Evolutionary conservation across 1,284 basidiomycete genomes (phyloP).

Genomic region (Marasmius oreades): DNA sequence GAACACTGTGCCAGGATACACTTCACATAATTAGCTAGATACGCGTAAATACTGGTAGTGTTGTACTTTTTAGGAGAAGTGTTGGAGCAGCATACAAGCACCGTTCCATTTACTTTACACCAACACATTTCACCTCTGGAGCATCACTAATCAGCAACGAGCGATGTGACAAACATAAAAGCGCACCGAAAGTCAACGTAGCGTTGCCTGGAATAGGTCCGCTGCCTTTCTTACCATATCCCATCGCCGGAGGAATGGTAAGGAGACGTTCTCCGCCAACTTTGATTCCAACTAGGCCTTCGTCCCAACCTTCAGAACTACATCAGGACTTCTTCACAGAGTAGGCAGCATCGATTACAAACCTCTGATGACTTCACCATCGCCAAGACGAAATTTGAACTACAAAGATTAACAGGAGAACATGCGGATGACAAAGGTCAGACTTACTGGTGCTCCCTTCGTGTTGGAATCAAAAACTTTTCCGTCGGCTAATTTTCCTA

Average conservation of each 20-base stretch:
- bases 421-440: slow-evolving; percentile 1
- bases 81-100: background rate
- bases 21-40: background rate
- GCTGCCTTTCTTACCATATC: slow-evolving; percentile 59
- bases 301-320: slow-evolving; percentile 72
- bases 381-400: slow-evolving; percentile 86
- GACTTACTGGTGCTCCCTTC: slow-evolving; percentile 78
- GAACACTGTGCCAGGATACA: too few relatives aligned
- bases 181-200: slow-evolving; percentile 71
- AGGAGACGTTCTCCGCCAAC: slow-evolving; percentile 87
- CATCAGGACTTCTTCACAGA: slow-evolving; percentile 1
- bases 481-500: slow-evolving; percentile 85
- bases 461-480: slow-evolving; percentile 89
- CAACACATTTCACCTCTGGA: slow-evolving; percentile 71
- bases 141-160: slow-evolving; percentile 15
- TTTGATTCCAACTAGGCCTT: slow-evolving; percentile 90
- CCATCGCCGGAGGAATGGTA: slow-evolving; percentile 70
- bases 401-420: slow-evolving; percentile 23
- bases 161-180: slow-evolving; percentile 11
- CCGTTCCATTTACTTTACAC: slow-evolving; percentile 50
- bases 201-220: slow-evolving; percentile 63
- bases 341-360: slow-evolving; percentile 11
- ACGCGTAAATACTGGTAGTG: background rate
- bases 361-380: slow-evolving; percentile 91
- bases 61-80: background rate